phyloP scores from a whole-genome alignment of 1,284 basidiomycete genomes.

The Testicularia cyperi region DNA sequence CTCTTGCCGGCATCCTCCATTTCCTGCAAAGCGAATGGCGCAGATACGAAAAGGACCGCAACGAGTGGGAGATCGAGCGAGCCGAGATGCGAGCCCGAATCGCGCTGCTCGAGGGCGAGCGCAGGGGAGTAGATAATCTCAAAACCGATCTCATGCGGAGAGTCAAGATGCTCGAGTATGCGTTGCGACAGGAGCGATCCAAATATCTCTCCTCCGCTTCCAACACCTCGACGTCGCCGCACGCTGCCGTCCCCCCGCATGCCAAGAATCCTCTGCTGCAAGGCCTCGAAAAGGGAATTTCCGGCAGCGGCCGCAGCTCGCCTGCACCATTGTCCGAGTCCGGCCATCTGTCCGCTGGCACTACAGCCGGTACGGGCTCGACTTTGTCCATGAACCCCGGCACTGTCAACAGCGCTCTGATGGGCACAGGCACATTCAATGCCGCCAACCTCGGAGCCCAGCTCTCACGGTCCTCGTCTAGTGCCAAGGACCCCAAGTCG shows the following conservation, averaged over 20 bases:
- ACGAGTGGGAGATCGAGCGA: conserved; percentile 99
- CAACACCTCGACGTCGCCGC: conserved; percentile 8
- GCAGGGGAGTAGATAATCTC: conserved; percentile 92
- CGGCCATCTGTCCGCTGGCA: conserved; percentile 8
- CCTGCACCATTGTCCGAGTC: conserved; percentile 27
- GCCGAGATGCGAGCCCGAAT: conserved; percentile 98
- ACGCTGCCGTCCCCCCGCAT: conserved; percentile 24
- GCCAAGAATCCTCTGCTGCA: conserved; percentile 33
- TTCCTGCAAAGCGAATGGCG: conserved; percentile 98
- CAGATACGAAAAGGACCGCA: conserved; percentile 85
- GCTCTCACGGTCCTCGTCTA: conserved; percentile 29
- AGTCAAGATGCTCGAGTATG: conserved; percentile 96
- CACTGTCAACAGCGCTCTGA: conserved; percentile 10
- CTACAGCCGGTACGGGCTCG: conserved; percentile 12
- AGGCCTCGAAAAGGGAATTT: conserved; percentile 31
- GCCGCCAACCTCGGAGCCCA: background rate
- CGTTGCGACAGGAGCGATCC: conserved; percentile 73
- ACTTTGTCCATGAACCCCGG: conserved; percentile 12
- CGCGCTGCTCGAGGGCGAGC: conserved; percentile 93
- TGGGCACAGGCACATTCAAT: background rate
- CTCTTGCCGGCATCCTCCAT: conserved; percentile 90
- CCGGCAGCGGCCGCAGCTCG: conserved; percentile 46
- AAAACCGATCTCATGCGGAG: conserved; percentile 92
- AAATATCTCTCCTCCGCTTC: conserved; percentile 30
- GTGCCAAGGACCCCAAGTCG: conserved; percentile 83